Evolutionary conservation across 495 filamentous ascomycete genomes (phyloP).

Genomic region (Penicillium herquei): DNA sequence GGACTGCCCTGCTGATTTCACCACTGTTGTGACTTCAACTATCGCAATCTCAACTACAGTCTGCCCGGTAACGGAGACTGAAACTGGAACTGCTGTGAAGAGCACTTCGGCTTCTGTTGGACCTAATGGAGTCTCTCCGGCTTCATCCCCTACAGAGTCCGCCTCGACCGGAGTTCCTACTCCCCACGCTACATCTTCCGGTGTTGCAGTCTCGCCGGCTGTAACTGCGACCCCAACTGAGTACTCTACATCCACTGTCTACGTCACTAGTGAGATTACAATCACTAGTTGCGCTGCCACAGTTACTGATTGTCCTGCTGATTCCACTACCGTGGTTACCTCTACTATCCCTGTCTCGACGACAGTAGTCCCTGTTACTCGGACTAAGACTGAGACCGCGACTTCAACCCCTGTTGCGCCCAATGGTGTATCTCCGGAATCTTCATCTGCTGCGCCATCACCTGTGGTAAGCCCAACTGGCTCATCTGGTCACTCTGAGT

Average conservation of each 20-base stretch:
- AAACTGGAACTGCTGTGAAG: background rate
- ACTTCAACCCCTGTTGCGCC: background rate
- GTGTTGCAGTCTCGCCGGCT: slow-evolving; percentile 3
- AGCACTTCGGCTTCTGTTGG: background rate
- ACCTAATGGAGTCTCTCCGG: slow-evolving; percentile 15
- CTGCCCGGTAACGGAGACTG: slow-evolving; percentile 7
- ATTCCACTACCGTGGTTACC: slow-evolving; percentile 42
- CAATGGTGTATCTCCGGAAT: slow-evolving; percentile 18
- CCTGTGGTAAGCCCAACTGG: slow-evolving; percentile 3
- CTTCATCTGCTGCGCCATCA: background rate
- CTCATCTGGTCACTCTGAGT: background rate
- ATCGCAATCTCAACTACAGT: slow-evolving; percentile 1
- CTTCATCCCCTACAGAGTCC: slow-evolving; percentile 4
- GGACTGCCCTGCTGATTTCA: slow-evolving; percentile 55
- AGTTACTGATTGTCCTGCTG: slow-evolving; percentile 58
- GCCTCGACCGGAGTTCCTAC: background rate
- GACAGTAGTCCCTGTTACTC: background rate
- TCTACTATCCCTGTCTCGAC: background rate
- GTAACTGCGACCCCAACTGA: slow-evolving; percentile 8
- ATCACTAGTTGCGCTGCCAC: slow-evolving; percentile 56
- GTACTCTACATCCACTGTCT: slow-evolving; percentile 60
- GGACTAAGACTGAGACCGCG: slow-evolving; percentile 9
- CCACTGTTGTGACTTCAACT: slow-evolving; percentile 7
- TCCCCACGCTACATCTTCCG: background rate
- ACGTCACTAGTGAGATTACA: slow-evolving; percentile 55